Evolutionary conservation across 2,329 filamentous ascomycete genomes (phyloP), one percentile per base, ranked within the genome.

Genomic region (Ophiocordyceps sinensis): DNA sequence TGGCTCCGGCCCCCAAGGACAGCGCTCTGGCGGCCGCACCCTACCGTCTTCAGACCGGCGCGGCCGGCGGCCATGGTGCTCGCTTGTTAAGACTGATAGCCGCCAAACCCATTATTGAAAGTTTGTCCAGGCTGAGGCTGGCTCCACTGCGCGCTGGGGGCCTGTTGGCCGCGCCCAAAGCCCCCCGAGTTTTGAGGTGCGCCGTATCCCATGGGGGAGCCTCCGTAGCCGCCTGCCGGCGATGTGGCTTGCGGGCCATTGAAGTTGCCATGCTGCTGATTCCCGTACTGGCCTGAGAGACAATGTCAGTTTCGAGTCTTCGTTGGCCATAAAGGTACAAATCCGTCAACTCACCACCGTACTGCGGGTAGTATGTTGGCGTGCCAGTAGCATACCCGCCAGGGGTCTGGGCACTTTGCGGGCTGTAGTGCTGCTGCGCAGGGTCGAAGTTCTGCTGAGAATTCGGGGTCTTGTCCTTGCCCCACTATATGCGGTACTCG

Each of bases 381-480:
- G 85, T 85, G 53, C 80, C 84, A 48, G 23, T 26, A 26, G 84
- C 81, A 57, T 82, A 94, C 42, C 71, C 79, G 40, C 70, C 78
- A 41, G 75, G 77, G 50, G 73, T 80, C 63, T 77, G 79, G 52
- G 73, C 81, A 53, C 79, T 85, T 59, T 88, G 84, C 41, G 88
- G 77, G 53, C 75, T 80, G 55, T 77, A 81, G 21, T 68, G 65
- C 58, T 68, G 65, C 58, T 75, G 75, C 52, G 83, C 79, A 58
- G 84, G 89, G 52, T 85, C 85, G 53, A 94, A 93, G 51, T 82
- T 46, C 47, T 44, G 43, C 37, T 83, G 55, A 47, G 58, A 73
- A 53, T 78, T 87, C 26, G 91, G 86, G 41, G 88, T 87, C 67
- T 94, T 94, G 65, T 98, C 91, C 68, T 98, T 98, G 60, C 91